Evolutionary conservation across 352 stramenopile genomes (phyloP).

Genomic region (Globisporangium sylvaticum): DNA sequence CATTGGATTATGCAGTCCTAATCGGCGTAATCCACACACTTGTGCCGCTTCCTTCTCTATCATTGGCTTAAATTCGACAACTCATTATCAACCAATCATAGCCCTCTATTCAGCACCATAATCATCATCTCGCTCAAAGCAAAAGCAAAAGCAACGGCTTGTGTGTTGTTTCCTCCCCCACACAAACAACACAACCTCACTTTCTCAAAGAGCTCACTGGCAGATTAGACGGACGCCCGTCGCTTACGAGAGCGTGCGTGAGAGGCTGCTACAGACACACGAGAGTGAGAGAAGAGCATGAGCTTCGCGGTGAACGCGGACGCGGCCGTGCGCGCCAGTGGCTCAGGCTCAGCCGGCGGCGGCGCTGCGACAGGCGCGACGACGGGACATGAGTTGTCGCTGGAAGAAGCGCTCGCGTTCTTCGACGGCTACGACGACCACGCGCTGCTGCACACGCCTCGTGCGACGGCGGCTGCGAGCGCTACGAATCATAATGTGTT

Average conservation of each 20-base stretch:
- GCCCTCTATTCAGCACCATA: neutral
- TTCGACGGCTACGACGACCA: constrained; percentile 18
- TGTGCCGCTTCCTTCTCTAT: neutral
- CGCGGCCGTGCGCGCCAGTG: neutral
- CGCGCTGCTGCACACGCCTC: neutral
- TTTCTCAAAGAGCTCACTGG: neutral
- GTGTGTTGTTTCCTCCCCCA: neutral
- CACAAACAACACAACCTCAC: neutral
- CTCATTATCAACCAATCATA: neutral
- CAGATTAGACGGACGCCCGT: neutral
- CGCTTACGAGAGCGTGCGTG: too few relatives aligned
- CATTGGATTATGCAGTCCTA: neutral
- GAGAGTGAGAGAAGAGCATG: neutral
- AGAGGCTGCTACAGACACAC: too few relatives aligned
- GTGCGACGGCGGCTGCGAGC: neutral
- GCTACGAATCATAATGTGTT: neutral
- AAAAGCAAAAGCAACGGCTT: neutral
- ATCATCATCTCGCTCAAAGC: neutral
- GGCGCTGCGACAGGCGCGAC: neutral
- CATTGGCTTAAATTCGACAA: neutral
- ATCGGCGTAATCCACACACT: neutral
- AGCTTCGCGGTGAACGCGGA: constrained; percentile 7
- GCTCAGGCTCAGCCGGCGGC: neutral
- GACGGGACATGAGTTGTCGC: constrained; percentile 8
- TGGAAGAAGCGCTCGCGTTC: constrained; percentile 21